These are phyloP conservation scores for Aspergillus clavatus DNA, from an alignment of 2,329 filamentous ascomycete genomes.

Conservation along the genomic window DNA sequence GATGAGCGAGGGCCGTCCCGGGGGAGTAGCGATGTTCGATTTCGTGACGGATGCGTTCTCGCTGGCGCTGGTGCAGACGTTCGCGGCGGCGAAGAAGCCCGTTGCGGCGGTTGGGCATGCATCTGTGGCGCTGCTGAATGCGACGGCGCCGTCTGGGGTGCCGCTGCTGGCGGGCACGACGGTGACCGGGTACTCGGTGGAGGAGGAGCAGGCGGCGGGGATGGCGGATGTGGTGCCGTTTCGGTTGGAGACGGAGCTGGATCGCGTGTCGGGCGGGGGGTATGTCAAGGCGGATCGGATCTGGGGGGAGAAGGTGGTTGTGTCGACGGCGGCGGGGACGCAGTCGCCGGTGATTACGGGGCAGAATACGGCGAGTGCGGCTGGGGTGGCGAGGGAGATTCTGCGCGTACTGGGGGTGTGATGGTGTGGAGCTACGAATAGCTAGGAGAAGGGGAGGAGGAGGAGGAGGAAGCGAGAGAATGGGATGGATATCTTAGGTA, in stretches of 20 bases:
- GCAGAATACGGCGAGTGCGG: conserved; percentile 45
- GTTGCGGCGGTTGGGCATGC: conserved; percentile 48
- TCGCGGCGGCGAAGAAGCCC: conserved; percentile 44
- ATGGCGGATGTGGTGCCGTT: conserved; percentile 43
- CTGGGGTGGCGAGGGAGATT: conserved; percentile 41
- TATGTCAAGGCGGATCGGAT: conserved; percentile 44
- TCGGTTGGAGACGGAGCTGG: conserved; percentile 43
- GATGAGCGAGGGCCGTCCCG: too few relatives aligned
- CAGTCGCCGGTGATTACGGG: conserved; percentile 44
- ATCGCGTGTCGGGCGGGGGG: conserved; percentile 37
- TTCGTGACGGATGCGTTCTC: conserved; percentile 37
- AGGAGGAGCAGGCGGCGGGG: conserved; percentile 42
- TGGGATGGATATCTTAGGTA: too few relatives aligned
- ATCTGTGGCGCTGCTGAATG: conserved; percentile 43
- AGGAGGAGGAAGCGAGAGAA: background rate
- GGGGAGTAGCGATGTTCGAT: conserved; percentile 50
- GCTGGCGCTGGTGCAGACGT: conserved; percentile 43
- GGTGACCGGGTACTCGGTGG: conserved; percentile 47
- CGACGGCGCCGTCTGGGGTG: conserved; percentile 40
- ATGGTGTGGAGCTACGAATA: too few relatives aligned
- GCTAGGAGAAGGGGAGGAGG: background rate
- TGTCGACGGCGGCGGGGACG: conserved; percentile 22
- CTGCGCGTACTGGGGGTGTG: conserved; percentile 28
- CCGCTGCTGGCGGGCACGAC: conserved; percentile 38
- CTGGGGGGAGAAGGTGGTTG: conserved; percentile 44